These are phyloP conservation scores for Pseudovirgaria hyperparasitica DNA, from an alignment of 2,329 filamentous ascomycete species.

Conservation along the genomic window DNA sequence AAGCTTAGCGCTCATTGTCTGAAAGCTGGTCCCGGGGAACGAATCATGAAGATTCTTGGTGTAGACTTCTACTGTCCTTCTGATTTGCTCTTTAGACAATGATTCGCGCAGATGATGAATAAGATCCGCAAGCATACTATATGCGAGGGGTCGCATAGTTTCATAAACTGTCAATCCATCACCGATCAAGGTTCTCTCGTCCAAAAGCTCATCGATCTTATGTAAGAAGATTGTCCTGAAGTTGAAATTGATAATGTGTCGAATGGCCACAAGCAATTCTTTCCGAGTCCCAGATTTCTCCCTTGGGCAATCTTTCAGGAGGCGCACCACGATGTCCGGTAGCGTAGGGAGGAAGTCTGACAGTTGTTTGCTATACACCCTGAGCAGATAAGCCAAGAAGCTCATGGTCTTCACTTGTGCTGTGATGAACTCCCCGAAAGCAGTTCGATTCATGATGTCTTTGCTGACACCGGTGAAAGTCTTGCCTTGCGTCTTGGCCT, in stretches of 20 bases:
- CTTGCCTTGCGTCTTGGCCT: conserved; percentile 64
- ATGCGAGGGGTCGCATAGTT: conserved; percentile 87
- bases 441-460: conserved; percentile 82
- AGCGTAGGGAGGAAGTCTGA: conserved; percentile 77
- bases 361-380: conserved; percentile 77
- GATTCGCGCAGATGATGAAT: conserved; percentile 93
- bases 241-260: conserved; percentile 99
- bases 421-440: conserved; percentile 95
- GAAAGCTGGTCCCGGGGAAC: conserved; percentile 95
- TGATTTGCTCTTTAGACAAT: conserved; percentile 81
- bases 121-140: conserved; percentile 95
- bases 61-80: conserved; percentile 92
- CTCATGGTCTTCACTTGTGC: conserved; percentile 99
- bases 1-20: conserved; percentile 98
- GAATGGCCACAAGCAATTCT: conserved; percentile 87
- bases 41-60: conserved; percentile 91
- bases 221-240: conserved; percentile 88
- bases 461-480: conserved; percentile 90
- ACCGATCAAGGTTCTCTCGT: conserved; percentile 87
- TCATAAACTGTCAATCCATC: conserved; percentile 95
- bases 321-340: conserved; percentile 77
- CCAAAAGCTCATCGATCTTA: conserved; percentile 89
- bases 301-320: conserved; percentile 85
- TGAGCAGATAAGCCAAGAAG: conserved; percentile 83
- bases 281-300: conserved; percentile 92